phyloP scores from a whole-genome alignment of 192 early-diverging fungal genomes.

The Coemansia sp. region DNA sequence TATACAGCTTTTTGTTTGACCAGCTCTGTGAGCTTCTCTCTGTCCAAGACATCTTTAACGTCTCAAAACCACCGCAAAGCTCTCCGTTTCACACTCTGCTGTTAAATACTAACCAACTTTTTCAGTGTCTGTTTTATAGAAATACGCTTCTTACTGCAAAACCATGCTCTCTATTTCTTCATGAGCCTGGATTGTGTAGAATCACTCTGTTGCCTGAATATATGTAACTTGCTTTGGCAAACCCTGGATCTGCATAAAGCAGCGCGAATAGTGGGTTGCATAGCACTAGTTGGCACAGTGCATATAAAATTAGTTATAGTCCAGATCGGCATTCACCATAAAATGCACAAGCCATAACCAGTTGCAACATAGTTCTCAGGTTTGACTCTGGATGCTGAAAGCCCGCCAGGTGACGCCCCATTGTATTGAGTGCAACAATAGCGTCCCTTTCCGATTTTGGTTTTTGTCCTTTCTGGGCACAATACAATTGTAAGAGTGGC shows the following conservation, averaged over 20 bases:
- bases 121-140: slow-evolving; percentile 40
- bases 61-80: too few species aligned
- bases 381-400: not conserved
- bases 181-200: slow-evolving; percentile 74
- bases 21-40: too few species aligned
- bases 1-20: too few species aligned
- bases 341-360: too few species aligned
- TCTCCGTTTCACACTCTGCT: too few species aligned
- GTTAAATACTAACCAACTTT: slow-evolving; percentile 30
- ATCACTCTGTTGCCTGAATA: slow-evolving; percentile 68
- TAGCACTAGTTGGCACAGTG: too few species aligned
- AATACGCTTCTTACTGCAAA: slow-evolving; percentile 57
- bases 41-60: too few species aligned
- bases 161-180: slow-evolving; percentile 71
- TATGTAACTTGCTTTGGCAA: slow-evolving; percentile 80
- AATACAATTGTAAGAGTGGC: not conserved
- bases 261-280: slow-evolving; percentile 64
- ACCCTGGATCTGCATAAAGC: slow-evolving; percentile 65
- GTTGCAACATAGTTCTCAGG: too few species aligned
- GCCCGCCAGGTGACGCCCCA: not conserved
- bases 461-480: not conserved
- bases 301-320: too few species aligned
- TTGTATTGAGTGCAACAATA: not conserved
- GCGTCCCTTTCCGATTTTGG: not conserved
- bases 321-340: too few species aligned